A percentile compares a stretch with the other conserved stretches of the same genome.
Conservation (phyloP, 169 alveolate species). For the Eimeria tenella region DNA sequence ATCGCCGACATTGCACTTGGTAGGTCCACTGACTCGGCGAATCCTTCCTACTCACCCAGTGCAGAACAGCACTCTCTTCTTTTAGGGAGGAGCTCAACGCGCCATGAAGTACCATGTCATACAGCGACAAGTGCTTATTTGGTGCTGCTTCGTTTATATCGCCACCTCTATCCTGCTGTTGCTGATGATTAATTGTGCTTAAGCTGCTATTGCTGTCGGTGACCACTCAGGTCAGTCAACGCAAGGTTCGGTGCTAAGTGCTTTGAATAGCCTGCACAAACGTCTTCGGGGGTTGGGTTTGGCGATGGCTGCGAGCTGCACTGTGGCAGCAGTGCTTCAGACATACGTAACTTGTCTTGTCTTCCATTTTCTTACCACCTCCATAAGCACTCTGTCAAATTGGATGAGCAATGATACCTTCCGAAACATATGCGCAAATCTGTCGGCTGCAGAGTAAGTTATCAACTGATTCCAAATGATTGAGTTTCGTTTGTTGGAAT, state of each 20-base stretch:
- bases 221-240: conserved; percentile 5
- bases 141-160: too few relatives aligned
- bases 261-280: not conserved
- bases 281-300: conserved; percentile 39
- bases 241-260: conserved; percentile 7
- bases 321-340: not conserved
- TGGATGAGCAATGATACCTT: conserved; percentile 9
- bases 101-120: too few relatives aligned
- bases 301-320: conserved; percentile 35
- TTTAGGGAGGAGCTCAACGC: too few relatives aligned
- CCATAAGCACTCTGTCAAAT: not conserved
- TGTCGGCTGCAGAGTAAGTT: conserved; percentile 49
- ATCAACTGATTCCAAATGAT: not conserved
- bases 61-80: too few relatives aligned
- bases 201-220: too few relatives aligned
- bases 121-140: too few relatives aligned
- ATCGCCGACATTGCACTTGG: conserved; percentile 32
- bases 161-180: too few relatives aligned
- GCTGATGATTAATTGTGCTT: too few relatives aligned
- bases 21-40: not conserved
- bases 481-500: not conserved
- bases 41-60: too few relatives aligned
- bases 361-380: not conserved
- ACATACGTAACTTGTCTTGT: conserved; percentile 22
- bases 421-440: not conserved